Evolutionary conservation across 371 early-diverging fungal species (phyloP), one percentile per base, ranked within the genome.

Genomic region (Lichtheimia hyalospora): DNA sequence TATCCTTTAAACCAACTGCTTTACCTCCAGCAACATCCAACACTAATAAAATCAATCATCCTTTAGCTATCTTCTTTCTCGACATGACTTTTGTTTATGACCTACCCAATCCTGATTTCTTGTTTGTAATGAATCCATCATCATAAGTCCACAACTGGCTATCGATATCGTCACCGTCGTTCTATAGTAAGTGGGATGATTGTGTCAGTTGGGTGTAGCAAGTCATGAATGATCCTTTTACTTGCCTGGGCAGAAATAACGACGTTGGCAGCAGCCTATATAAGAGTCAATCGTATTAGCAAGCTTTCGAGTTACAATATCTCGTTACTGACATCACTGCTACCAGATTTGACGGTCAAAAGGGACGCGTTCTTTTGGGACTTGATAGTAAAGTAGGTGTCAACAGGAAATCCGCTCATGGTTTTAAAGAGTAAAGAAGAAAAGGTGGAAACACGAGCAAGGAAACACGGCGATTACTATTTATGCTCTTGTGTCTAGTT

Each of bases 11-110:
- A 2, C 10, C 34, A 10, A 34, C 10, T 34, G 34, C 0, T 16
- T 46, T 46, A 74, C 79, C 80, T 59, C 77, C 77, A 40, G 63
- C 43, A 44, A 79, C 62, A 62, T 74, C 74, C 42, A 79, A 41
- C 10, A 79, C 77, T 74, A 48, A 20, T 16, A 24, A 39, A 13
- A 20, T 16, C 25, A 3, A 23, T 40, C 20, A 10, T 20, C 24
- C 14, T 0, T 42, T 20, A 54, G 15, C 4, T 13, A 16, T 2
- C 18, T 3, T 40, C 7, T 18, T 25, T 12, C 15, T 43, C 15
- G 53, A 63, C 62, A 14, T 57, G 8, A 8, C 34, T 8, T 10
- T 34, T 10, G 6, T 34, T 34, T 34, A 14, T 1, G 24, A 44
- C 56, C n/a, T 55, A 64, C 65, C 65, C 21, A 64, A 49, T 8